Conservation (phyloP, 257 asterid genomes). For the Linaria vulgaris region DNA sequence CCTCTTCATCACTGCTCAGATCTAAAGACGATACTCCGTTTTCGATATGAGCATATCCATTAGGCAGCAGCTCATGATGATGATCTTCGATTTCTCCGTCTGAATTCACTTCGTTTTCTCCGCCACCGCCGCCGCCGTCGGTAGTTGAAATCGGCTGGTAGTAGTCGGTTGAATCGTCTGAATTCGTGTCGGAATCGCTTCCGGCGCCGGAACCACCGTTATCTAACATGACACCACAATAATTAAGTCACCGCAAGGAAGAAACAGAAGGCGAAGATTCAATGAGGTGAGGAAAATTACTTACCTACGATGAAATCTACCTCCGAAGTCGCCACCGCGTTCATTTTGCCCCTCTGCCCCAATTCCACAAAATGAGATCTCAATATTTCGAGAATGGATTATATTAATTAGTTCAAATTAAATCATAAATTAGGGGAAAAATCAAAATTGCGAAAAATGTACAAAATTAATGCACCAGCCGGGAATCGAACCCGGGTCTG, state of each 20-base stretch:
- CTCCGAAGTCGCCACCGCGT: slow-evolving; percentile 26
- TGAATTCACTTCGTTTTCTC: slow-evolving; percentile 28
- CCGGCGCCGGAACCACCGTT: slow-evolving; percentile 42
- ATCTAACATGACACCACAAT: slow-evolving; percentile 23
- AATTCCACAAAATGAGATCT: neutral
- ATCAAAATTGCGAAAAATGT: neutral
- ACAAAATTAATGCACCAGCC: slow-evolving; percentile 50
- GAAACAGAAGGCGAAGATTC: neutral
- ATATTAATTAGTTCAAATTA: neutral
- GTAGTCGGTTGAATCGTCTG: slow-evolving; percentile 57
- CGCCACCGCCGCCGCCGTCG: slow-evolving; percentile 16
- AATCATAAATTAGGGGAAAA: neutral
- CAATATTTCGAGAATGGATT: no score
- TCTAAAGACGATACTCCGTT: slow-evolving; percentile 61
- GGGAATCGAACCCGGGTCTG: slow-evolving; percentile 80
- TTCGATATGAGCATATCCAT: slow-evolving; percentile 51
- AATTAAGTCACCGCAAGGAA: neutral
- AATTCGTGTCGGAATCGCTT: slow-evolving; percentile 64
- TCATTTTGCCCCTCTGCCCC: slow-evolving; percentile 35
- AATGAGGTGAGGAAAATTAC: neutral
- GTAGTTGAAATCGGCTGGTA: slow-evolving; percentile 63
- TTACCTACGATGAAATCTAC: slow-evolving; percentile 12
- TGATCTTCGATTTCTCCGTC: slow-evolving; percentile 24
- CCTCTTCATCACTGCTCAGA: slow-evolving; percentile 45
- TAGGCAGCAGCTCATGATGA: slow-evolving; percentile 45